Conservation (phyloP, 179 eudicot species). For the Gypsophila paniculata region DNA sequence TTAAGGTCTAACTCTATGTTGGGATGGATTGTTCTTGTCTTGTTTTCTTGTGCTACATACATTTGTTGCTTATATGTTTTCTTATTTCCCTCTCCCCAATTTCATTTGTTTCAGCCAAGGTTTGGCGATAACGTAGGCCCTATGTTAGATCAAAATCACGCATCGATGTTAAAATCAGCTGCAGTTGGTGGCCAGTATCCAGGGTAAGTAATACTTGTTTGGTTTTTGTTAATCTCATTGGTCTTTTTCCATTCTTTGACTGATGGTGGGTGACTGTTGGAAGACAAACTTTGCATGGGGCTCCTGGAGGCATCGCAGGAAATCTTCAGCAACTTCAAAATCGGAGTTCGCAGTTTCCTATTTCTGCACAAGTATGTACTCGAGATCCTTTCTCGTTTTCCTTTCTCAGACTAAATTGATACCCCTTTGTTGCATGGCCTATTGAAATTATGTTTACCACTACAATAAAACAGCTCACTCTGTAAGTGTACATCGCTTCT, state of each 20-base stretch:
- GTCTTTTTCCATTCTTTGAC: conserved; percentile 1
- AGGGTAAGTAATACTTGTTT: conserved; percentile 29
- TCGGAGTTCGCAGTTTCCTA: conserved; percentile 41
- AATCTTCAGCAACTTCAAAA: conserved; percentile 38
- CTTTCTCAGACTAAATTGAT: conserved; percentile 6
- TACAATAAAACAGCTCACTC: neutral
- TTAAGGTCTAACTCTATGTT: conserved; percentile 37
- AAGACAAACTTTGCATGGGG: conserved; percentile 42
- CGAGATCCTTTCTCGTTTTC: neutral
- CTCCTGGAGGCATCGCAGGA: conserved; percentile 41
- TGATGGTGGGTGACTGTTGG: conserved; percentile 13
- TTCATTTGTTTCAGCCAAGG: conserved; percentile 31
- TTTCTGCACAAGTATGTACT: conserved; percentile 35
- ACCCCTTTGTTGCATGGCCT: neutral
- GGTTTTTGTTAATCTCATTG: conserved; percentile 16
- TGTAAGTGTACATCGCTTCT: neutral
- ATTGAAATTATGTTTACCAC: neutral
- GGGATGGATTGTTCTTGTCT: neutral
- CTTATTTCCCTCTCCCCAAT: neutral
- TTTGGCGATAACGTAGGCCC: conserved; percentile 41
- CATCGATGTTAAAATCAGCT: conserved; percentile 34
- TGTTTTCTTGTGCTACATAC: conserved; percentile 1
- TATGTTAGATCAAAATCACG: conserved; percentile 38
- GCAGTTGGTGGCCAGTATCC: conserved; percentile 42
- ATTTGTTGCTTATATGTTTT: conserved; percentile 6